These are phyloP conservation scores for Arthrobotrys pseudoclavata DNA, from an alignment of 2,329 filamentous ascomycete species.

Conservation along the genomic window DNA sequence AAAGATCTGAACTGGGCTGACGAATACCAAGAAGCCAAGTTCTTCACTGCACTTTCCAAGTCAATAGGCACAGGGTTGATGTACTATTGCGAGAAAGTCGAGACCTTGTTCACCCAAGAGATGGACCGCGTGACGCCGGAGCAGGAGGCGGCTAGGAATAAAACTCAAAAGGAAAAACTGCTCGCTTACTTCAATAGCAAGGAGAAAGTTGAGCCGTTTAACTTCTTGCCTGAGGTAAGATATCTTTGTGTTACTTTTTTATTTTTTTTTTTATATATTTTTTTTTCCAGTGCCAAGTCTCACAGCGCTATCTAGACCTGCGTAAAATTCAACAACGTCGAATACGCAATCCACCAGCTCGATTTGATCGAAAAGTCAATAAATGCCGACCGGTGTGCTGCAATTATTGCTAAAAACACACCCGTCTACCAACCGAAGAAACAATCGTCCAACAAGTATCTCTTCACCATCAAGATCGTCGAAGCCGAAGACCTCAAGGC, in stretches of 20 bases:
- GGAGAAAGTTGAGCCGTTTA: constrained; percentile 94
- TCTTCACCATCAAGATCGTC: constrained; percentile 98
- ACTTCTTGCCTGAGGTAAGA: constrained; percentile 90
- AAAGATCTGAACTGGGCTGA: constrained; percentile 91
- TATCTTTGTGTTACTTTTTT: constrained; percentile 13
- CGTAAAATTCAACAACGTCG: constrained; percentile 97
- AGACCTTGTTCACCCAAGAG: constrained; percentile 85
- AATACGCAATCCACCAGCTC: constrained; percentile 91
- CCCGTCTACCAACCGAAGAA: constrained; percentile 76
- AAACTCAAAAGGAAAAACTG: constrained; percentile 91
- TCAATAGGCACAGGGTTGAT: constrained; percentile 85
- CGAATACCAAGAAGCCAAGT: constrained; percentile 91
- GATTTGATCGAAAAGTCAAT: constrained; percentile 90
- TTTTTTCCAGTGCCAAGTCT: background rate
- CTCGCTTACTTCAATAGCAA: constrained; percentile 91
- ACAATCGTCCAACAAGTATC: constrained; percentile 84
- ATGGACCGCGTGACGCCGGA: constrained; percentile 93
- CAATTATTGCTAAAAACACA: constrained; percentile 80
- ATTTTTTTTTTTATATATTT: background rate
- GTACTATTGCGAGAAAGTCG: constrained; percentile 90
- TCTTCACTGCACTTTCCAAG: constrained; percentile 93
- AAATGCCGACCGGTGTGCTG: constrained; percentile 90
- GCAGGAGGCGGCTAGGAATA: constrained; percentile 81
- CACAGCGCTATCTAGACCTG: constrained; percentile 76
- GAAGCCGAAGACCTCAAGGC: constrained; percentile 97